Evolutionary conservation across 176 grass and related monocot species (phyloP).

Genomic region (Avena sativa): DNA sequence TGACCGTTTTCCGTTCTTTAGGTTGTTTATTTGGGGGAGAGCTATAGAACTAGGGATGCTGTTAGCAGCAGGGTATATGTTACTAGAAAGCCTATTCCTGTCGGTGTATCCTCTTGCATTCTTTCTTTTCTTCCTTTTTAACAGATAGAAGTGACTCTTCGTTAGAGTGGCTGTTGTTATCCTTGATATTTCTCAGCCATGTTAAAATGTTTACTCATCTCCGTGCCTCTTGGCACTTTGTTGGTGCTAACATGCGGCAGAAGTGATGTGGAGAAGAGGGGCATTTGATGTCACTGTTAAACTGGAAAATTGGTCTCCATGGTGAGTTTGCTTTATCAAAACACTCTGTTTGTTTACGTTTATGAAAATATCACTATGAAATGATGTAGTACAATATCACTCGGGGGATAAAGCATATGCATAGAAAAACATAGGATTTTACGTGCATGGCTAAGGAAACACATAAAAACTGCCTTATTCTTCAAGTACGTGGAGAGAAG

Average conservation of each 20-base stretch:
- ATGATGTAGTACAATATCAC: neutral
- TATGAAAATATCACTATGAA: neutral
- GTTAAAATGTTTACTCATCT: conserved; percentile 10
- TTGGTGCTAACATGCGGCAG: neutral
- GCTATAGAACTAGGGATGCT: conserved; percentile 47
- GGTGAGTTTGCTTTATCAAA: neutral
- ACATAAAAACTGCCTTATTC: neutral
- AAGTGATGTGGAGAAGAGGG: neutral
- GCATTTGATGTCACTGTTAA: neutral
- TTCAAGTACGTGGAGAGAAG: neutral
- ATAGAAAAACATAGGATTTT: neutral
- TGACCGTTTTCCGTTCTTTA: conserved; percentile 41
- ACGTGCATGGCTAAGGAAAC: neutral
- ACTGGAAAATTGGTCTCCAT: neutral
- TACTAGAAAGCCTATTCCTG: conserved; percentile 53
- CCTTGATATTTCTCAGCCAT: conserved; percentile 10
- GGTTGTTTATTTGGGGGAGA: conserved; percentile 20
- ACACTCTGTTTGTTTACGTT: neutral
- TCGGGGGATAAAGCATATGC: neutral
- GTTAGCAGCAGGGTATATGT: conserved; percentile 45
- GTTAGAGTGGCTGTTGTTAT: conserved; percentile 18
- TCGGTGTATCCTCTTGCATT: conserved; percentile 32
- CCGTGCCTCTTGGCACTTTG: neutral
- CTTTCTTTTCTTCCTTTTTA: neutral
- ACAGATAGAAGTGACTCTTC: conserved; percentile 28